Evolutionary conservation across 1,139 yeast genomes (phyloP), one percentile per base, ranked within the genome.

Genomic region (Hansenula sp.): DNA sequence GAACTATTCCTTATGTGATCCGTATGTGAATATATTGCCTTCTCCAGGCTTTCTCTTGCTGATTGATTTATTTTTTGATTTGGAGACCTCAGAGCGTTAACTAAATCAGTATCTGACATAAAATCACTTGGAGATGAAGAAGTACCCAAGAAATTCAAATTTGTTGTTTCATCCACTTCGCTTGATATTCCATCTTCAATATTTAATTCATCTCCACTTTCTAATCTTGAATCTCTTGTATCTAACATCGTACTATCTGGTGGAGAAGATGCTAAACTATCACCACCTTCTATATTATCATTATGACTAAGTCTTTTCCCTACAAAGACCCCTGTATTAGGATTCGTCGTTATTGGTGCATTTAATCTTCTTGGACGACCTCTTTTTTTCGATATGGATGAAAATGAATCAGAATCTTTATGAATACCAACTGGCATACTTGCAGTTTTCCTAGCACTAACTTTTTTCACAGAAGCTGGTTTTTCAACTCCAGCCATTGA

Each of bases 361-460:
- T 41, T 42, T 7, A 61, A 63, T 44, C 78, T 56, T 54, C 66
- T 71, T 4, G 79, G 77, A 39, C 79, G 55, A 10, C 77, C 78
- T 45, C 78, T 56, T 47, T 70, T 73, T 43, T 47, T 56, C n/a
- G 52, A 53, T 21, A 58, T 47, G 40, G 50, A 47, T 29, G 53
- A 46, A 5, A 52, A 52, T 38, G 56, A 53, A 36, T 57, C 48
- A 6, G 50, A 22, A 5, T 53, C 52, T 17, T 56, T 46, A 42
- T 51, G 47, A 38, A 57, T 49, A 2, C 21, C 34, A 4, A 53
- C 52, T 5, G 58, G 52, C 48, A 47, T 46, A 41, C 53, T 46
- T 10, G 48, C 50, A 13, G 42, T 41, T 39, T 46, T 55, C 37
- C 55, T 44, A 0, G 59, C 51, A n/a, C 41, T 32, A 18, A 34